Evolutionary conservation across 2,329 filamentous ascomycete genomes (phyloP), one percentile per base, ranked within the genome.

Genomic region (Fusarium zealandicum): DNA sequence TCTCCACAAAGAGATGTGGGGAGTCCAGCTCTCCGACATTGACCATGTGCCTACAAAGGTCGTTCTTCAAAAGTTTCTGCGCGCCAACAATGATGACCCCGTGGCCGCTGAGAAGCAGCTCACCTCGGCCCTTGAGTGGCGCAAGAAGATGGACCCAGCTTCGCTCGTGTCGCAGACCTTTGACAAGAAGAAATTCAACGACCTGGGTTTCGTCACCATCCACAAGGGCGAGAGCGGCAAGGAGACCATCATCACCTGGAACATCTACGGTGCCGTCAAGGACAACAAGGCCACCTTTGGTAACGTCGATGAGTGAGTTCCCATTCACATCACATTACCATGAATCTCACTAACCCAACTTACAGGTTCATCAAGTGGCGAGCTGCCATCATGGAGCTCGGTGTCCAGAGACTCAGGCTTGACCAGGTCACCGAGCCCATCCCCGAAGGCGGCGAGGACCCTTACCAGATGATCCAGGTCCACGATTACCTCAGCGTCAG

Each of bases 401-500:
- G 90, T 3, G 80, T 97, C 38, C 82, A 86, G 59, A 86, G 90
- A 58, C 86, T 97, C 48, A 80, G 86, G 60, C 82, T 97, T 59
- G 71, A 81, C 16, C 80, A 83, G 20, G 90, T 90, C 44, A 92
- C 85, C 8, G 77, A 81, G 61, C 82, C 85, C 35, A 91, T 93
- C 67, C 86, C 89, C 2, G 87, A 91, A 51, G 87, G 85, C 46
- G 88, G 86, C 58, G 78, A 84, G 63, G 93, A 97, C 70, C 90
- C 90, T 1, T 96, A 96, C 77, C 90, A 93, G 75, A 92, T 96
- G 79, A 83, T 90, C 67, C 93, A 97, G 75, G 87, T 97, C 22
- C 93, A 98, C 76, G 93, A 98, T 79, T 97, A 97, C 80, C 85
- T 90, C 66, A 88, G 86, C 59, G 87, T 96, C 71, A 91, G 87